phyloP scores from a whole-genome alignment of 2,329 filamentous ascomycete species.

The Aphanoascus verrucosus region DNA sequence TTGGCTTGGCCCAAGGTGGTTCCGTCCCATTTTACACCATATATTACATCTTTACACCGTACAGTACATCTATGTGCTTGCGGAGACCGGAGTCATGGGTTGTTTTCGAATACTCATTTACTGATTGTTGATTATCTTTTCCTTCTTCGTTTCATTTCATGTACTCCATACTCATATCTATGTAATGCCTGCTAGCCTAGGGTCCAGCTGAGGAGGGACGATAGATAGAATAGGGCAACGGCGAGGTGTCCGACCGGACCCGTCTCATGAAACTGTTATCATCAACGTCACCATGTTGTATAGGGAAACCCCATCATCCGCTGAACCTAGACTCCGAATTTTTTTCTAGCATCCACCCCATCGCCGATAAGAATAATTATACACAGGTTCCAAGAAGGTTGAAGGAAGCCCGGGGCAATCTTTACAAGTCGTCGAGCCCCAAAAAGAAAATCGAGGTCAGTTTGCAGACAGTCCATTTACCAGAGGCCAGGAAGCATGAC shows the following conservation, averaged over 20 bases:
- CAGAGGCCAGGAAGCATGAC: constrained; percentile 69
- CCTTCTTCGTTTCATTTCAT: background rate
- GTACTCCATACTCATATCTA: background rate
- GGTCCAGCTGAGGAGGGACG: background rate
- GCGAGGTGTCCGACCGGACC: too few relatives aligned
- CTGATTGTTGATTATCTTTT: background rate
- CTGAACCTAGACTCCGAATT: too few relatives aligned
- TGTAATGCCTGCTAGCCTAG: background rate
- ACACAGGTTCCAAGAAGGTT: too few relatives aligned
- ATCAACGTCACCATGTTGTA: too few relatives aligned
- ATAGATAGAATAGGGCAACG: background rate
- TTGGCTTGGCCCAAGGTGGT: background rate
- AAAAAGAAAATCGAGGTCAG: too few relatives aligned
- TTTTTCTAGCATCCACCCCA: too few relatives aligned
- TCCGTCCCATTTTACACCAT: background rate
- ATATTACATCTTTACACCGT: too few relatives aligned
- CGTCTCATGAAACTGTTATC: too few relatives aligned
- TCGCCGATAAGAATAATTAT: too few relatives aligned
- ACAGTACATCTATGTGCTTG: background rate
- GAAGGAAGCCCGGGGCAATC: too few relatives aligned
- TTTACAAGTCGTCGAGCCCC: background rate
- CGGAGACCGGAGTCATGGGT: background rate
- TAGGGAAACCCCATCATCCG: too few relatives aligned
- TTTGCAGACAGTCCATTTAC: constrained; percentile 32
- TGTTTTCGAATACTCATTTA: background rate